Evolutionary conservation across 257 asterid genomes (phyloP), one percentile per base, ranked within the genome.

Genomic region (Salvia splendens): DNA sequence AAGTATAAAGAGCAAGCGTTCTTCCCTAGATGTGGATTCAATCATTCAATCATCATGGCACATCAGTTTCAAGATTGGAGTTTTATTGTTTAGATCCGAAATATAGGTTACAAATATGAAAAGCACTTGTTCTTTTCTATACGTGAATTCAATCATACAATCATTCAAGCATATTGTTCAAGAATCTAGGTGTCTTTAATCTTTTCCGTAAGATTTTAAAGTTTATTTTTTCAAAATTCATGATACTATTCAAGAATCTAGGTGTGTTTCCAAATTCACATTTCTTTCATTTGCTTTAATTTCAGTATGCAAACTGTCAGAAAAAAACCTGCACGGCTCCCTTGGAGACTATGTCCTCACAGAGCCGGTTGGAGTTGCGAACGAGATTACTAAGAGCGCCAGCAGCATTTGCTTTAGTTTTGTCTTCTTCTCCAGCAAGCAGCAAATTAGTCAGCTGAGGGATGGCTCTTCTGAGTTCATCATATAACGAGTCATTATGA

Each of bases 331-430:
- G 96, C 89, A 91, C 80, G 67, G 96, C 99, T 82, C 99, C 98
- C 73, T 83, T 81, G 51, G 97, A 81, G 73, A 94, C 85, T 40
- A 94, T 91, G 79, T 94, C 99, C 71, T 83, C 96, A 51, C 99
- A 91, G 46, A 94, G 97, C 73, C 81, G 91, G 83, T 78, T 84
- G 73, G 98, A 94, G 82, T 94, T 91, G 64, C 96, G 96, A 43
- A 94, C 98, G 5, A 94, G 91, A 74, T 94, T 91, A 73, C 99
- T 94, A 54, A 94, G 87, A 69, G 99, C 99, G 70, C 99, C 98
- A 2, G 99, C 98, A 64, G 99, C 99, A 71, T 94, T 94, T 66
- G 96, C 95, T 79, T 91, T 94, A 12, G 99, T 94, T 82, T 94
- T 94, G 76, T 94, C 96, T 79, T 94, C 99, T 83, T 85, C 97